phyloP scores from a whole-genome alignment of 495 filamentous ascomycete species.

The Trichocladium uniseriatum region DNA sequence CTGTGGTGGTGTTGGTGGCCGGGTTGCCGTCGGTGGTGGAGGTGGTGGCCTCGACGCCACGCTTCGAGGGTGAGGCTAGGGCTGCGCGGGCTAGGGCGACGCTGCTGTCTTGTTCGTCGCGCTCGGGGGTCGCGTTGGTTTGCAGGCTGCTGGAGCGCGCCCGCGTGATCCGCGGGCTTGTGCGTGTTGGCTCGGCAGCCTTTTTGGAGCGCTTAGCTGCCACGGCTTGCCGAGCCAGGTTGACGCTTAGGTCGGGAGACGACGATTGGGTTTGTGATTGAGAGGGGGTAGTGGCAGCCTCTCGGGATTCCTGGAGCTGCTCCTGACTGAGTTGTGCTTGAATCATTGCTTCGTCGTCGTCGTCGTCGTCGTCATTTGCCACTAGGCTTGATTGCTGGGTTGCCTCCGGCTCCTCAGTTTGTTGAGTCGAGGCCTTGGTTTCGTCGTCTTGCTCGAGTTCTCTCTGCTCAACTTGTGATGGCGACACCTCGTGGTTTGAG shows the following conservation, averaged over 20 bases:
- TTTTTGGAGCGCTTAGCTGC: slow-evolving; percentile 21
- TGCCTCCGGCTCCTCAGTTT: background rate
- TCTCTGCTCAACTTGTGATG: background rate
- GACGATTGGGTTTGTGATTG: background rate
- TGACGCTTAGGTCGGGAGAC: slow-evolving; percentile 25
- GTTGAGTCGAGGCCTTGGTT: background rate
- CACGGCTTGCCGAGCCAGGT: slow-evolving; percentile 29
- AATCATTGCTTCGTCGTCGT: slow-evolving; percentile 13
- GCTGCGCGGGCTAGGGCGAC: slow-evolving; percentile 9
- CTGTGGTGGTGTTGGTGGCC: slow-evolving; percentile 7
- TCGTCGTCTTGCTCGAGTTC: background rate
- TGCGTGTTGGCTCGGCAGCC: slow-evolving; percentile 19
- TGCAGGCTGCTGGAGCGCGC: slow-evolving; percentile 22
- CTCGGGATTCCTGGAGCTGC: background rate
- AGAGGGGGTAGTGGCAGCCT: background rate
- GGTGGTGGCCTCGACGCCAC: slow-evolving; percentile 16
- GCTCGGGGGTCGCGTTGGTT: slow-evolving; percentile 12
- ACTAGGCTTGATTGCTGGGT: background rate
- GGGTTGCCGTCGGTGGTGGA: slow-evolving; percentile 4
- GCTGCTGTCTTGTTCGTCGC: slow-evolving; percentile 16
- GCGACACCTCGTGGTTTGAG: too few species aligned
- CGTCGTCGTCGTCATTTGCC: background rate
- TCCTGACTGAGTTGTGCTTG: slow-evolving; percentile 7
- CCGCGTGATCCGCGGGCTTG: slow-evolving; percentile 16
- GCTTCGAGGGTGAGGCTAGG: slow-evolving; percentile 12